Conservation (phyloP, 768 basidiomycete genomes). For the Porpolomopsis calyptriformis region DNA sequence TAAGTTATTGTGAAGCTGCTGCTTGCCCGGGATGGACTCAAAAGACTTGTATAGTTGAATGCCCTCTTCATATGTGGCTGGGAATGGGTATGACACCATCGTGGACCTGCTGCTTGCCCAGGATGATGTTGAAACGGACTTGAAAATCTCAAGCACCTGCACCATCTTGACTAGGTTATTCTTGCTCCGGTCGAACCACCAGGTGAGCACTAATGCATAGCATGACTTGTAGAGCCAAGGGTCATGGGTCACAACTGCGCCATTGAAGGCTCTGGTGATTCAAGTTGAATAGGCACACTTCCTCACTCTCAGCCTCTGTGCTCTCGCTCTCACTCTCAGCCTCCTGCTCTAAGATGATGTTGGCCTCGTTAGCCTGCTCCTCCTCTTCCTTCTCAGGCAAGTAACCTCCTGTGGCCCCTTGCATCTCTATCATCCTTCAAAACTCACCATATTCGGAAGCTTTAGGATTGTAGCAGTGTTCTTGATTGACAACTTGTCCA, state of each 20-base stretch:
- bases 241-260: conserved; percentile 42
- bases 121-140: too few species aligned
- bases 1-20: too few species aligned
- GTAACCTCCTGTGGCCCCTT: conserved; percentile 44
- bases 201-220: conserved; percentile 50
- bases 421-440: conserved; percentile 50
- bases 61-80: too few species aligned
- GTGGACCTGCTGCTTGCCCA: too few species aligned
- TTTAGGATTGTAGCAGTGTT: conserved; percentile 75
- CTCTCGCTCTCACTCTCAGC: conserved; percentile 32
- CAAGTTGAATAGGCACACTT: conserved; percentile 18
- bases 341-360: conserved; percentile 36
- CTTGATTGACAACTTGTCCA: conserved; percentile 76
- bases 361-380: conserved; percentile 30
- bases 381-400: conserved; percentile 29
- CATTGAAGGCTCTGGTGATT: conserved; percentile 30
- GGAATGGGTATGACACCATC: too few species aligned
- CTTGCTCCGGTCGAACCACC: conserved; percentile 69
- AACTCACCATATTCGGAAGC: conserved; percentile 50
- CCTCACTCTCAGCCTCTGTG: conserved; percentile 23
- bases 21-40: too few species aligned
- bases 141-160: conserved; percentile 61
- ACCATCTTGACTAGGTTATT: conserved; percentile 53
- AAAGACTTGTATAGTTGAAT: too few species aligned
- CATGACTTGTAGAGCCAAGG: conserved; percentile 51